A percentile compares a stretch with the other conserved stretches of the same genome.
Evolutionary conservation across 1,284 basidiomycete genomes (phyloP).

Genomic region (Coniophora puteana): DNA sequence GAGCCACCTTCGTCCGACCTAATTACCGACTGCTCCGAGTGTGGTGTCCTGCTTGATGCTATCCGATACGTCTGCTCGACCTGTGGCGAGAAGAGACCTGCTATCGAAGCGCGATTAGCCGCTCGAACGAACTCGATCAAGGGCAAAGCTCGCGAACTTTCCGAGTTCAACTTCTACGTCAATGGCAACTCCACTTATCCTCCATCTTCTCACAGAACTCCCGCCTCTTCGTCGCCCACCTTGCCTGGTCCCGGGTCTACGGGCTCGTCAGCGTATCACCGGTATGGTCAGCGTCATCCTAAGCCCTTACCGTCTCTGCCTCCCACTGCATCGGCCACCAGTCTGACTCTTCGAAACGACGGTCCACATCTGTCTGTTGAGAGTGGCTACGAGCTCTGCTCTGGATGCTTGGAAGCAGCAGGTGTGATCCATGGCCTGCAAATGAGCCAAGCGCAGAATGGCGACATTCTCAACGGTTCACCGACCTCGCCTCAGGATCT

Average conservation of each 20-base stretch:
- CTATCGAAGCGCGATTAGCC: slow-evolving; percentile 13
- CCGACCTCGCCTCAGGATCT: slow-evolving; percentile 47
- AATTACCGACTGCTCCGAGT: slow-evolving; percentile 81
- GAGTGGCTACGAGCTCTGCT: slow-evolving; percentile 79
- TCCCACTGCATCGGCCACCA: slow-evolving; percentile 20
- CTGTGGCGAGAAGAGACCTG: slow-evolving; percentile 72
- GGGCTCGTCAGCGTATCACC: slow-evolving; percentile 13
- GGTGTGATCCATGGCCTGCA: slow-evolving; percentile 77
- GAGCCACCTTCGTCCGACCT: slow-evolving; percentile 62
- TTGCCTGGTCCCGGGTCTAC: too few species aligned
- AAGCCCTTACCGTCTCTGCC: slow-evolving; percentile 40
- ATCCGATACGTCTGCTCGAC: slow-evolving; percentile 85
- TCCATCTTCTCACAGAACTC: slow-evolving; percentile 18
- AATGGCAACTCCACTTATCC: slow-evolving; percentile 15
- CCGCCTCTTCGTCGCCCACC: slow-evolving; percentile 34
- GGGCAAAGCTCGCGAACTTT: slow-evolving; percentile 31
- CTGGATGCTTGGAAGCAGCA: slow-evolving; percentile 69
- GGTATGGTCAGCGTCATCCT: slow-evolving; percentile 26
- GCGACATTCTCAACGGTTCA: slow-evolving; percentile 33
- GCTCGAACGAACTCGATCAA: slow-evolving; percentile 23
- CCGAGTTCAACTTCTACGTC: slow-evolving; percentile 9
- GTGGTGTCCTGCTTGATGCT: slow-evolving; percentile 67
- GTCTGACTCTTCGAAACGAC: slow-evolving; percentile 11
- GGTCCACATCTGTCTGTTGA: too few species aligned
- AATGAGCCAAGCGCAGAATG: slow-evolving; percentile 44